These are phyloP conservation scores for Amniculicola lignicola DNA, from an alignment of 495 filamentous ascomycete species.

Conservation along the genomic window DNA sequence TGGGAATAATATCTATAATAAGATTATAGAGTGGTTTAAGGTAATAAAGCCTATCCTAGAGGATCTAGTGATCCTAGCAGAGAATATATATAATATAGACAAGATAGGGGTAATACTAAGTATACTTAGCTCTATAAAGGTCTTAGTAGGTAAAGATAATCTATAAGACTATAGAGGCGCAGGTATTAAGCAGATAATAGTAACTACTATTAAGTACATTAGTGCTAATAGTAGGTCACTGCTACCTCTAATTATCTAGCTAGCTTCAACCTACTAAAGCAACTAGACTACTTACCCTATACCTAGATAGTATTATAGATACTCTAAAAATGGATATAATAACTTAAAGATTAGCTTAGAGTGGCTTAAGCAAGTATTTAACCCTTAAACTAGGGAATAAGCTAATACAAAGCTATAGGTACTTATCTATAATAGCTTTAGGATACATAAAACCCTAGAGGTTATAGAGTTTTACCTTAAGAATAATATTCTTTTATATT, in stretches of 20 bases:
- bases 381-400: neutral
- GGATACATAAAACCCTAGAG: constrained; percentile 4
- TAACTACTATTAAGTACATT: neutral
- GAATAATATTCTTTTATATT: neutral
- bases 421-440: neutral
- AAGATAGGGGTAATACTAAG: constrained; percentile 7
- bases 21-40: constrained; percentile 3
- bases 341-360: constrained; percentile 25
- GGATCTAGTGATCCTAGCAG: constrained; percentile 2
- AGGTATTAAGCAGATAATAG: constrained; percentile 1
- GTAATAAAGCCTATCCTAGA: neutral
- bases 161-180: neutral
- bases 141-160: constrained; percentile 1
- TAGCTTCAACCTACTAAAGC: neutral
- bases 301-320: constrained; percentile 6
- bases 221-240: constrained; percentile 5
- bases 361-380: constrained; percentile 3
- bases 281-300: constrained; percentile 3
- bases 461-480: neutral
- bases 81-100: constrained; percentile 7
- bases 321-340: constrained; percentile 7
- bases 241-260: constrained; percentile 1
- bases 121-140: neutral
- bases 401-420: neutral
- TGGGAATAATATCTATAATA: constrained; percentile 6